Evolutionary conservation across 257 asterid species (phyloP).

Genomic region (Nyctanthes arbortristis): DNA sequence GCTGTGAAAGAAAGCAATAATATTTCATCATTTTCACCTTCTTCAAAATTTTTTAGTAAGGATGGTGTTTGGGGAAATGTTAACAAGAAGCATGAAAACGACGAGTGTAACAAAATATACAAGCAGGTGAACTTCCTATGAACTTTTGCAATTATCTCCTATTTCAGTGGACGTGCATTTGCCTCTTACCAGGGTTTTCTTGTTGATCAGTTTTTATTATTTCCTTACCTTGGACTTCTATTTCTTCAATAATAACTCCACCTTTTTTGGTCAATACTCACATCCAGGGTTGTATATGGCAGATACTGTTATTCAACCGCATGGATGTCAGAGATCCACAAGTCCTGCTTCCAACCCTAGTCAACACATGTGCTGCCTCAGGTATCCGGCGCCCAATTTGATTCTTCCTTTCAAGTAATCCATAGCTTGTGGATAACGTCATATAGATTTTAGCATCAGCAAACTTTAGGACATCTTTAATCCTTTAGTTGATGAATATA

Average conservation of each 20-base stretch:
- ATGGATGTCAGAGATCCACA: constrained; percentile 96
- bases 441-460: background rate
- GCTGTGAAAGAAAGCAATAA: constrained; percentile 46
- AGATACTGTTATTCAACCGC: constrained; percentile 91
- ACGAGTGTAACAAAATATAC: constrained; percentile 35
- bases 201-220: background rate
- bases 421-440: too few species aligned
- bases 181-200: constrained; percentile 4
- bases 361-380: constrained; percentile 68
- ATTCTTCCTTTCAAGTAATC: too few species aligned
- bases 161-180: background rate
- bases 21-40: constrained; percentile 25
- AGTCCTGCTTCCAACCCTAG: constrained; percentile 71
- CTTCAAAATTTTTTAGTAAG: constrained; percentile 23
- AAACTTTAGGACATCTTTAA: background rate
- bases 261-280: constrained; percentile 18
- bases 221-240: background rate
- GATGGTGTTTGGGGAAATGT: constrained; percentile 38
- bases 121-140: constrained; percentile 57
- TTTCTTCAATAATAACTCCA: background rate
- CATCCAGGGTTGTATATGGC: constrained; percentile 30
- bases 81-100: constrained; percentile 25
- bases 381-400: constrained; percentile 53
- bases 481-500: too few species aligned
- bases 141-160: constrained; percentile 7